Base-by-base conservation (phyloP, 257 asterid species). In the Anisodus acutangulus region DNA sequence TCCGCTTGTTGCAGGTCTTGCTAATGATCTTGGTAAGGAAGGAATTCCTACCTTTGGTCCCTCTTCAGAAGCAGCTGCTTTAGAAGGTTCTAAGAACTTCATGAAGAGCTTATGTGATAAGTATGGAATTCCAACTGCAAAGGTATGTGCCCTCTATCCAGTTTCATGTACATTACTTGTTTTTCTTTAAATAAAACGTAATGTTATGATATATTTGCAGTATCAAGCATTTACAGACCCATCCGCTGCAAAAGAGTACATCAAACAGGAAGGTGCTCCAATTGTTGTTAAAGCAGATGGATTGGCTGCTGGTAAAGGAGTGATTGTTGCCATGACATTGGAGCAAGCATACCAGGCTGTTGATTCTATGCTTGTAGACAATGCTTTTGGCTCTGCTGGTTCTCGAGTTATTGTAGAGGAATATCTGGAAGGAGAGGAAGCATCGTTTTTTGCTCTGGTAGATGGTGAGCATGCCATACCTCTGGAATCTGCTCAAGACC, bases 301-400 rank as follows among this genome's bases (percentile, higher is more conserved):
- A 71, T 90, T 95, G 86, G 99, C 98, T 31, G 97, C 98, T 15
- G 99, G 99, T 66, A 94, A 95, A 88, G 99, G 99, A 83, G 99
- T 95, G 37, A 85, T 94, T 70, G 96, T 95, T 67, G 98, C 99
- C 62, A 91, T 90, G 95, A 91, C 95, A 12, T 83, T 91, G 12
- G 92, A 93, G 60, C 97, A 94, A 84, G 99, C 98, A 47, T 89
- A 87, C 53, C 97, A 93, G 87, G 99, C 99, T 49, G 92, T 94
- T 59, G 99, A 95, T 87, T 89, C 94, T 0, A 95, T 95, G 98
- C 98, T 95, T n/a, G 95, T 95, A 62, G 85, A 89, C 53, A 92
- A 92, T 17, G 93, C 72, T 54, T 94, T 95, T 69, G 99, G 99
- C 45, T 89, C 94, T 43, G 97, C 98, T 17, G 99, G 98, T 72